Base-by-base conservation (phyloP, 1,139 yeast genomes). In the Debaryomycetaceae sp. region DNA sequence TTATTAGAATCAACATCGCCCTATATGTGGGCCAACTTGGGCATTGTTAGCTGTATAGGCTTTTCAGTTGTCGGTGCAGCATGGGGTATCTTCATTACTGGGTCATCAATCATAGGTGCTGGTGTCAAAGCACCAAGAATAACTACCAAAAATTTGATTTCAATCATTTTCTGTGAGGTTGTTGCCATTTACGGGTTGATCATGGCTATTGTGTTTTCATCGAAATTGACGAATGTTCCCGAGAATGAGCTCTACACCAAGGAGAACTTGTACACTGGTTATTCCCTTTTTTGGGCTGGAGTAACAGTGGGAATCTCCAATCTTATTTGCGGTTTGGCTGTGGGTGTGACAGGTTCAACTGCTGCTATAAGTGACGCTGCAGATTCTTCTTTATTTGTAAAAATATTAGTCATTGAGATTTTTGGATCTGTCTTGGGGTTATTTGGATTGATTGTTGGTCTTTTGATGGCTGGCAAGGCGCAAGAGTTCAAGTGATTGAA, bases 321-420 rank as follows among this genome's bases (percentile, higher is more conserved):
- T 66, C 78, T 95, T 62, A 85, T 93, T 49, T 95, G 99, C 76
- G 99, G 99, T 69, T 76, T 95, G 49, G 93, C 97, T 8, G 99
- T 95, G 42, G 99, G 99, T 52, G 79, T 95, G 49, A 93, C 99
- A 22, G 99, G 99, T 41, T 85, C 98, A 24, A 93, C 97, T 27
- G 99, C 99, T 39, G 99, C 99, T 40, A 82, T 95, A 50, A 83
- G 96, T 42, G 99, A 95, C 69, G 99, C 99, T 34, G 98, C 99
- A 11, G 97, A 95, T 71, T 81, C 97, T 33, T 80, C 97, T 4
- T 76, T 95, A 54, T 95, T 95, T 61, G 99, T 93, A 51, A 95
- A 95, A 73, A 93, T 95, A 48, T 81, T 93, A 58, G 99, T 93
- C 52, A 87, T 93, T 58, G 99, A 93, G 73, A 93, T 93, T 74